Conservation (phyloP, 495 filamentous ascomycete species). For the Annulohypoxylon nitens region DNA sequence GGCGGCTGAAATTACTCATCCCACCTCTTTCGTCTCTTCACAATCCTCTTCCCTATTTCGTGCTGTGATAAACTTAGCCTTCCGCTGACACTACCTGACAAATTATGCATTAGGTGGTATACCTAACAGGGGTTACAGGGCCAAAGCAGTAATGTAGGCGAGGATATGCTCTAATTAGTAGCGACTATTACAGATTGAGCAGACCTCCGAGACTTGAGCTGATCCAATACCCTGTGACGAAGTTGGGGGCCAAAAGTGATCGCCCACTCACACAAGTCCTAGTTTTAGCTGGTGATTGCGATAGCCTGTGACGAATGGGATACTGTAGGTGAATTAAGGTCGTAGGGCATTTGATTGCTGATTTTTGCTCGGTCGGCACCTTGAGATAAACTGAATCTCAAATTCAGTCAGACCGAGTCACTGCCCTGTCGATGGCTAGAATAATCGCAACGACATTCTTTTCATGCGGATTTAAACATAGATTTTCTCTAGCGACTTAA, state of each 20-base stretch:
- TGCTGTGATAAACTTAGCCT: constrained; percentile 2
- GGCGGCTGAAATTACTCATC: not conserved
- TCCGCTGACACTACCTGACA: constrained; percentile 3
- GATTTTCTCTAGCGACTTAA: not conserved
- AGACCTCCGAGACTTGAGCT: not conserved
- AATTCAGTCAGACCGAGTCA: not conserved
- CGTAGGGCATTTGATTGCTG: not conserved
- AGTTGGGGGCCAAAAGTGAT: constrained; percentile 24
- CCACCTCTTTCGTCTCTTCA: not conserved
- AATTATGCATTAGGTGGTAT: constrained; percentile 9
- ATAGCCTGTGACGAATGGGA: not conserved
- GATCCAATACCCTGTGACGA: not conserved
- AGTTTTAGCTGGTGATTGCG: not conserved
- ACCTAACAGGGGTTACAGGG: constrained; percentile 5
- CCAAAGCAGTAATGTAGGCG: not conserved
- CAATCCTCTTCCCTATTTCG: not conserved
- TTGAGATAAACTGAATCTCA: not conserved
- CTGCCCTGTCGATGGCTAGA: not conserved
- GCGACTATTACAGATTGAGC: not conserved
- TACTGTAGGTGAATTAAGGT: not conserved
- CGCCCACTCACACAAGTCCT: not conserved
- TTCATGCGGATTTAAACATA: not conserved
- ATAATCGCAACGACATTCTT: not conserved
- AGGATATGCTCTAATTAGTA: not conserved
- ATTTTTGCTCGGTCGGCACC: not conserved